A percentile compares a stretch with the other conserved stretches of the same genome.
These are phyloP conservation scores for Saturnispora halmiae DNA, from an alignment of 805 yeast genomes.

Conservation along the genomic window DNA sequence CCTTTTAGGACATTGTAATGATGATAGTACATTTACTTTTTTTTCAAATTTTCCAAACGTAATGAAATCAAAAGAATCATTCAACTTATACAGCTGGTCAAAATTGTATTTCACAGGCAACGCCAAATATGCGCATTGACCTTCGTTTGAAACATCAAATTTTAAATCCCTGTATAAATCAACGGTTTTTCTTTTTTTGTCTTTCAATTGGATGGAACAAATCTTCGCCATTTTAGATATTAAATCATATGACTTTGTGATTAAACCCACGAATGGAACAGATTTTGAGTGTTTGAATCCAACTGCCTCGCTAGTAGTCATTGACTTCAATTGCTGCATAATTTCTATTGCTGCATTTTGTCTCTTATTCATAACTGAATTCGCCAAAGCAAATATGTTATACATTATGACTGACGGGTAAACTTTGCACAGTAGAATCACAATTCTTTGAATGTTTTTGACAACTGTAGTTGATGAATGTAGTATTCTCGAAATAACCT, in stretches of 20 bases:
- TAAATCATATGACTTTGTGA: constrained; percentile 12
- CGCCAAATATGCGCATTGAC: constrained; percentile 38
- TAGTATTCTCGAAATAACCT: constrained; percentile 67
- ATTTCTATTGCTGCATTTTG: constrained; percentile 38
- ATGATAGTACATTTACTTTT: constrained; percentile 59
- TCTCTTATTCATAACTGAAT: constrained; percentile 46
- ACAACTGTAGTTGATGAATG: constrained; percentile 53
- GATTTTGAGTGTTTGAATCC: constrained; percentile 14
- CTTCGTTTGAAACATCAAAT: constrained; percentile 25
- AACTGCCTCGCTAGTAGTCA: constrained; percentile 3
- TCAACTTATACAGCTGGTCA: constrained; percentile 48
- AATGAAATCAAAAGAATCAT: constrained; percentile 21
- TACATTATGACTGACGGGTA: constrained; percentile 86
- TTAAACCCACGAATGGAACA: constrained; percentile 34
- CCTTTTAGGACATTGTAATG: constrained; percentile 82
- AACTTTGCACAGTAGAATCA: constrained; percentile 45
- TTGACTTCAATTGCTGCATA: constrained; percentile 26
- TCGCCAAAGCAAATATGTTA: constrained; percentile 63
- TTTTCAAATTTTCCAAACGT: constrained; percentile 59
- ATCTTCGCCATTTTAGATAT: constrained; percentile 2
- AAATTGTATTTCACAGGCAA: constrained; percentile 69
- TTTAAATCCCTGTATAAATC: constrained; percentile 33
- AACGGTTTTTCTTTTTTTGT: neutral
- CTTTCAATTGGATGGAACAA: constrained; percentile 1
- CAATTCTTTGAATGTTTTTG: constrained; percentile 45